These are phyloP conservation scores for Phragmites australis DNA, from an alignment of 176 grass and related monocot species.

Conservation along the genomic window DNA sequence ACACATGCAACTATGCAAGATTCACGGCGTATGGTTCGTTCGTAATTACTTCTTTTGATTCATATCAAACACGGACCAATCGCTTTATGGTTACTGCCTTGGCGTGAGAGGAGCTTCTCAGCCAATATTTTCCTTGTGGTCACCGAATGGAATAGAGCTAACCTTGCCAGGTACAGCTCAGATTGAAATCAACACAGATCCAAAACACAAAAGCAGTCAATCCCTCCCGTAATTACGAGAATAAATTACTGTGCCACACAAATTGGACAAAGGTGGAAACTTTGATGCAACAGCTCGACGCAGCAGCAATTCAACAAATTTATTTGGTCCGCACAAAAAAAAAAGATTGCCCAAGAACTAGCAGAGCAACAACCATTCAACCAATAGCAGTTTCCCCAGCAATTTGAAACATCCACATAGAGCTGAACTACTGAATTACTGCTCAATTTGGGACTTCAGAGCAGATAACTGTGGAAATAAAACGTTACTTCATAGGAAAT, in stretches of 20 bases:
- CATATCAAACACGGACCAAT: background rate
- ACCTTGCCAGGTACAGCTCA: background rate
- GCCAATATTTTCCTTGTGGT: too few species aligned
- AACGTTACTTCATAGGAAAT: background rate
- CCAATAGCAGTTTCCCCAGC: background rate
- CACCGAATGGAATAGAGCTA: background rate
- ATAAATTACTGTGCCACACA: background rate
- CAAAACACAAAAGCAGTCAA: background rate
- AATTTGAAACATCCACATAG: background rate
- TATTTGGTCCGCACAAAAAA: background rate
- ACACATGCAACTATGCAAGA: background rate
- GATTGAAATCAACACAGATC: background rate
- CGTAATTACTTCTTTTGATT: background rate
- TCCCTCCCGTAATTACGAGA: background rate
- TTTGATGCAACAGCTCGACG: background rate
- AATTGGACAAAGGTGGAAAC: background rate
- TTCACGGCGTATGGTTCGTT: background rate
- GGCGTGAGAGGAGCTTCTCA: too few species aligned
- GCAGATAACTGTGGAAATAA: background rate
- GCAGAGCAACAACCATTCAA: background rate
- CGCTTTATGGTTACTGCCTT: background rate
- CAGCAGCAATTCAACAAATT: background rate
- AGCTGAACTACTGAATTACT: background rate
- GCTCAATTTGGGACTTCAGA: background rate
- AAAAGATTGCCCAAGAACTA: background rate